A percentile compares a stretch with the other conserved stretches of the same genome.
phyloP scores from a whole-genome alignment of 73 alveolate genomes.

The Paramecium pentaurelia region DNA sequence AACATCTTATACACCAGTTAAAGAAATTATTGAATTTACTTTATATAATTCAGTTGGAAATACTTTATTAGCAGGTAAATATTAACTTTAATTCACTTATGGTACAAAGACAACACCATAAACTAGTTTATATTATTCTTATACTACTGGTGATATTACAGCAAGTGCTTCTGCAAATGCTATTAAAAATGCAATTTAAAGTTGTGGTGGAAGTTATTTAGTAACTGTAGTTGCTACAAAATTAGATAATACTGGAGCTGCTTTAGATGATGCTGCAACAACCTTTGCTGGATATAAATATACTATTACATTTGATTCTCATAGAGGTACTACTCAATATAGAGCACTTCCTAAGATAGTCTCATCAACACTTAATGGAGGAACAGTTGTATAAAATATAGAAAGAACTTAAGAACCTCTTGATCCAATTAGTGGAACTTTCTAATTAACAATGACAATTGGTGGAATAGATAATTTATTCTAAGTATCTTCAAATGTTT shows the following conservation, averaged over 20 bases:
- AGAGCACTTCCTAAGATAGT: not conserved
- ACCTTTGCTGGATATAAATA: constrained; percentile 29
- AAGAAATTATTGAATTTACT: not conserved
- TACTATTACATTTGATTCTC: not conserved
- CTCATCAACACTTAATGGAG: not conserved
- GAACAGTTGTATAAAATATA: not conserved
- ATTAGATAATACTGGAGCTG: constrained; percentile 3
- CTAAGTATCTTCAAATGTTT: not conserved
- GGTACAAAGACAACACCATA: not conserved
- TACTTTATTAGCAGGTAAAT: not conserved
- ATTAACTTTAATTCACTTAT: not conserved
- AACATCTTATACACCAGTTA: not conserved
- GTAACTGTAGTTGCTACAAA: not conserved
- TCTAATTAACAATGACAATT: not conserved
- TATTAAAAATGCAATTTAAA: not conserved
- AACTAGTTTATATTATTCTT: not conserved
- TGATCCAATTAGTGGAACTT: not conserved
- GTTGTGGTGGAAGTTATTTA: not conserved
- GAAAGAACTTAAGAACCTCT: not conserved
- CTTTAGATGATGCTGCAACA: not conserved
- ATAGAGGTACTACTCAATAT: not conserved
- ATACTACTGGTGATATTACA: not conserved
- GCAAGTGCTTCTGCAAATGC: not conserved
- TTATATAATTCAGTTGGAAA: not conserved
- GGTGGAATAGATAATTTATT: not conserved